Evolutionary conservation across 2,329 filamentous ascomycete species (phyloP), one percentile per base, ranked within the genome.

Genomic region (Colletotrichum eleusines): DNA sequence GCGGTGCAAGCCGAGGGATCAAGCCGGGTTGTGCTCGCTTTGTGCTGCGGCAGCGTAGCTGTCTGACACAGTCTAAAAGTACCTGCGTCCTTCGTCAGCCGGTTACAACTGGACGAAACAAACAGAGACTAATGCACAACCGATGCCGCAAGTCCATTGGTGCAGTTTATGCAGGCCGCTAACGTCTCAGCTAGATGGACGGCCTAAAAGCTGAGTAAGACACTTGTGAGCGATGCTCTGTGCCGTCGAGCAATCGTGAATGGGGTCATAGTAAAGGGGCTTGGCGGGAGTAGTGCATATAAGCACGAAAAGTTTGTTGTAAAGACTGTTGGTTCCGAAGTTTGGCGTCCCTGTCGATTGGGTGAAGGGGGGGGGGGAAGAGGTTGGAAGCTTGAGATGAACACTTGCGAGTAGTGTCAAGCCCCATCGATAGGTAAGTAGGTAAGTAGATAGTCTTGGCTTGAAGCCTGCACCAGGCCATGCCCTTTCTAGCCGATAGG

Each of bases 131-230:
- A 70, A 70, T 72, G 72, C 69, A 71, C 64, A 60, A 51, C 48
- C 55, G 46, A 63, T 53, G 51, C 55, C 51, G 51, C 3, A 46
- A 50, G 53, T 42, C 40, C 38, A 44, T 40, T 63, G 54, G 58
- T 53, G 61, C 61, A 53, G 35, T 59, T 73, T 73, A 72, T 73
- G 72, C 72, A 72, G 48, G 54, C 28, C 35, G 26, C 69, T 57
- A 69, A 63, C 57, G 72, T 73, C 69, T 73, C 69, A 65, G 35
- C 72, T 70, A 73, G 62, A 65, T 38, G 28, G 33, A 51, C 50
- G 40, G 68, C 35, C 20, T 54, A 46, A 48, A n/a, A 63, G 69
- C 64, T 63, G 65, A 63, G 31, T 28, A 62, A 20, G 26, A 16
- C 28, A 26, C 33, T 57, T 26, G 33, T 40, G 14, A 33, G 16